phyloP scores from a whole-genome alignment of 495 filamentous ascomycete genomes.

The Trichoderma virens region DNA sequence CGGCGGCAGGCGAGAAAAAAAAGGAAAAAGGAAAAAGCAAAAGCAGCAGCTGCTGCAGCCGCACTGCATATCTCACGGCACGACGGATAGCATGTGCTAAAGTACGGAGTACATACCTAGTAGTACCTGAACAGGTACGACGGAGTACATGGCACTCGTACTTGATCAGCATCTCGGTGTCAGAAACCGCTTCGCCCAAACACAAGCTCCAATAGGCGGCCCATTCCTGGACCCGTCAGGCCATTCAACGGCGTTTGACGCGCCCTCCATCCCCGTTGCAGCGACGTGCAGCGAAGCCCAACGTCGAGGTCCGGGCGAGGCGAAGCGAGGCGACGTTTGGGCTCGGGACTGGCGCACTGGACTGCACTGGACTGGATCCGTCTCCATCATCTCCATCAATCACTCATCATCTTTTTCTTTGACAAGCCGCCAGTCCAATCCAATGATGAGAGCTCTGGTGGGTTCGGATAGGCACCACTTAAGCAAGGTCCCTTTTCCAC shows the following conservation, averaged over 20 bases:
- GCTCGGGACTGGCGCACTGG: neutral
- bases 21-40: neutral
- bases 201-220: constrained; percentile 1
- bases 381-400: neutral
- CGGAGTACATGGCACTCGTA: neutral
- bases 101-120: neutral
- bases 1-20: neutral
- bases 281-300: constrained; percentile 8
- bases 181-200: neutral
- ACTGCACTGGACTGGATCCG: too few relatives aligned
- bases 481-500: neutral
- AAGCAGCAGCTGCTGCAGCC: too few relatives aligned
- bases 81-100: neutral
- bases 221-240: neutral
- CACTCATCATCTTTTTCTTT: too few relatives aligned
- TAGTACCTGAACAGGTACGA: neutral
- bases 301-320: neutral
- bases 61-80: too few relatives aligned
- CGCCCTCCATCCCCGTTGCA: neutral
- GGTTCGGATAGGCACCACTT: neutral
- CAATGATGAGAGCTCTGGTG: neutral
- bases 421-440: neutral
- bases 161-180: neutral
- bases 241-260: constrained; percentile 6
- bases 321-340: constrained; percentile 5